Evolutionary conservation across 495 filamentous ascomycete genomes (phyloP).

Genomic region (Neurospora sp.): DNA sequence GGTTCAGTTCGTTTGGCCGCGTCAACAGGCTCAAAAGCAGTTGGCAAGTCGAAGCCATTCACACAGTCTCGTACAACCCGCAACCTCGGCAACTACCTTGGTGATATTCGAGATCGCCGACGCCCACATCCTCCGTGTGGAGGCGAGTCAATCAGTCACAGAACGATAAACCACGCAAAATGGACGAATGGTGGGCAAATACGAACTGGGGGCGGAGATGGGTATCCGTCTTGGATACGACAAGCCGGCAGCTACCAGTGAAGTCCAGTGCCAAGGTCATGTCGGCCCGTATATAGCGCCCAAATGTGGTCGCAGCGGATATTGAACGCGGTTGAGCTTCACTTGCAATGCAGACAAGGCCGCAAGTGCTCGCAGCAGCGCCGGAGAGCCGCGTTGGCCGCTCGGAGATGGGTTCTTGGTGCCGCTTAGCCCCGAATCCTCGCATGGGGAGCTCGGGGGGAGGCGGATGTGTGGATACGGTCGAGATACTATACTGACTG

Average conservation of each 20-base stretch:
- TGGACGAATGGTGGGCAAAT: background rate
- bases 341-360: background rate
- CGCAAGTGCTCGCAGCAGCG: background rate
- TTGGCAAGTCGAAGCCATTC: background rate
- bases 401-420: background rate
- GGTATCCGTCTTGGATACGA: background rate
- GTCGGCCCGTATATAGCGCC: background rate
- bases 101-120: background rate
- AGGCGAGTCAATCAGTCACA: background rate
- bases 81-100: background rate
- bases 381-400: background rate
- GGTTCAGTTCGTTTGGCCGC: background rate
- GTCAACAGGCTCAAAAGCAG: background rate
- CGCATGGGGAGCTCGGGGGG: background rate
- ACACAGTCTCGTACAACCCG: background rate
- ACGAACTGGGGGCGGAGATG: background rate
- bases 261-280: background rate
- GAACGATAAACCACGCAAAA: conserved; percentile 1
- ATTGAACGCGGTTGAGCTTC: background rate
- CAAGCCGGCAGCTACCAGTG: background rate
- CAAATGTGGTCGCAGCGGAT: background rate
- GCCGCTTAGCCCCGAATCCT: background rate
- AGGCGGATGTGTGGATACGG: background rate
- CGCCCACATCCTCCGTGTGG: background rate
- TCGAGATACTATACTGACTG: background rate